These are phyloP conservation scores for Phialophora verrucosa DNA, from an alignment of 2,329 filamentous ascomycete species.

Conservation along the genomic window DNA sequence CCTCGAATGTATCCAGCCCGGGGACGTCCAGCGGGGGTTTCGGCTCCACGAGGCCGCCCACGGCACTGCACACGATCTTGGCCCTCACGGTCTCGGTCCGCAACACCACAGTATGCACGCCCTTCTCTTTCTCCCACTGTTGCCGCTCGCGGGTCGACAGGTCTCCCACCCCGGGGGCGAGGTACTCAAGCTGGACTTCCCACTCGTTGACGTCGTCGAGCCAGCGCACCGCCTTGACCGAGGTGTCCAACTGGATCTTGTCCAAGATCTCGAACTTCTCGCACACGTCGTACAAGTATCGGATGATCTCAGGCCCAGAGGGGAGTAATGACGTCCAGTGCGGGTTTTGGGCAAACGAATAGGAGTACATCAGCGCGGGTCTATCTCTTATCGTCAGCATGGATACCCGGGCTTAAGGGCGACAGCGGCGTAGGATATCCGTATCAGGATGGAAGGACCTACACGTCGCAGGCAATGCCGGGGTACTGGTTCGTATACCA, in stretches of 20 bases:
- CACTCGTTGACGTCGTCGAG: constrained; percentile 60
- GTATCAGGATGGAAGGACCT: constrained; percentile 30
- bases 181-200: constrained; percentile 59
- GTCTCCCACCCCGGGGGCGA: constrained; percentile 61
- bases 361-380: constrained; percentile 62
- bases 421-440: neutral
- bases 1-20: constrained; percentile 60
- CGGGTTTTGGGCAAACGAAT: constrained; percentile 61
- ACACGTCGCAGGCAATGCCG: constrained; percentile 63
- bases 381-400: constrained; percentile 41
- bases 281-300: constrained; percentile 61
- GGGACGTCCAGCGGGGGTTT: constrained; percentile 56
- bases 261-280: constrained; percentile 58
- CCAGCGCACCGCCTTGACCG: constrained; percentile 60
- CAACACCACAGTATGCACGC: constrained; percentile 55
- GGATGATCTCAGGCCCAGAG: constrained; percentile 56
- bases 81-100: constrained; percentile 59
- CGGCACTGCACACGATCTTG: constrained; percentile 61
- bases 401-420: neutral
- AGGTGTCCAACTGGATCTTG: constrained; percentile 64
- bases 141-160: constrained; percentile 55
- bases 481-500: constrained; percentile 70
- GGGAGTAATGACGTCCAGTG: constrained; percentile 59
- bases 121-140: constrained; percentile 52
- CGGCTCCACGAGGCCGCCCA: constrained; percentile 61